phyloP scores from a whole-genome alignment of 495 filamentous ascomycete species.

The Aspergillus sclerotioniger region DNA sequence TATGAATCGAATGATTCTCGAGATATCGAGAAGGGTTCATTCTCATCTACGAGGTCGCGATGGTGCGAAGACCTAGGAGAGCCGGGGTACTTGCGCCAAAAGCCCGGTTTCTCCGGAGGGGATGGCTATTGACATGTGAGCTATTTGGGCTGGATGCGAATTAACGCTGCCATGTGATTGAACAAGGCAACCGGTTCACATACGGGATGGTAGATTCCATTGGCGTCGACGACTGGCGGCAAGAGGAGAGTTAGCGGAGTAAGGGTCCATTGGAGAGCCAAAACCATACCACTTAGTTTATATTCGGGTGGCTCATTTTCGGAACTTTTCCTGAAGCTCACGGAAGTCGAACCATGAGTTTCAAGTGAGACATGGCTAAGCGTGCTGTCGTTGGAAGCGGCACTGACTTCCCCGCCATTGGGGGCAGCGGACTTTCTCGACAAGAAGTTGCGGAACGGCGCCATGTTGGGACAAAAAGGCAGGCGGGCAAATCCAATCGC shows the following conservation, averaged over 20 bases:
- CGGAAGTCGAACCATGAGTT: slow-evolving; percentile 34
- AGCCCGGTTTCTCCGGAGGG: slow-evolving; percentile 78
- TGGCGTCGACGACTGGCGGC: slow-evolving; percentile 84
- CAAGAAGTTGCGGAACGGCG: slow-evolving; percentile 74
- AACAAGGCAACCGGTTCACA: slow-evolving; percentile 15
- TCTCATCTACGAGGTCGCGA: slow-evolving; percentile 67
- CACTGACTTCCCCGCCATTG: slow-evolving; percentile 44
- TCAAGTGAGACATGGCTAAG: slow-evolving; percentile 49
- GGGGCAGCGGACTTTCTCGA: slow-evolving; percentile 53
- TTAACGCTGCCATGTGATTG: not conserved
- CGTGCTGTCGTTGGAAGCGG: slow-evolving; percentile 38
- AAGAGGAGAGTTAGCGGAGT: slow-evolving; percentile 9
- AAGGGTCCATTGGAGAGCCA: not conserved
- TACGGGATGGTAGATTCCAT: slow-evolving; percentile 95
- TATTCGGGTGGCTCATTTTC: slow-evolving; percentile 67
- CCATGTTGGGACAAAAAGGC: slow-evolving; percentile 48
- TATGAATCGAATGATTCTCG: slow-evolving; percentile 98
- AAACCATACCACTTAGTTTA: slow-evolving; percentile 72
- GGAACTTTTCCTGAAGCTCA: slow-evolving; percentile 59
- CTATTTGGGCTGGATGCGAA: slow-evolving; percentile 18
- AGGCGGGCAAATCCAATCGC: slow-evolving; percentile 3
- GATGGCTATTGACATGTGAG: slow-evolving; percentile 62
- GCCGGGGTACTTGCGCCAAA: slow-evolving; percentile 74
- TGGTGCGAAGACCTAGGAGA: slow-evolving; percentile 69
- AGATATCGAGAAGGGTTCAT: slow-evolving; percentile 95